Conservation (phyloP, 1,284 basidiomycete species). For the Termitomyces sp. region DNA sequence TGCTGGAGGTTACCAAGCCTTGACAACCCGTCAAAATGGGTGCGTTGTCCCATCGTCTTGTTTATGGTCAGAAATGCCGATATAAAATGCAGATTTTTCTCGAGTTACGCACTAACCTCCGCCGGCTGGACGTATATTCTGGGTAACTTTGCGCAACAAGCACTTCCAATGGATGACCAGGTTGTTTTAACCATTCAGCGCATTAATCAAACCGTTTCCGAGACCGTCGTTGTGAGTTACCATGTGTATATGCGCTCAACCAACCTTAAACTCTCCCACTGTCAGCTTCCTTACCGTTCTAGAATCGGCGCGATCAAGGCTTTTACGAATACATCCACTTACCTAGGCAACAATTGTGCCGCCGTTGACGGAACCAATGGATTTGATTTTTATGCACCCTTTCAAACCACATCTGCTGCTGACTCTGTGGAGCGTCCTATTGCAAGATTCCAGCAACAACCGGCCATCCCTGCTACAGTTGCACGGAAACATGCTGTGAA, state of each 20-base stretch:
- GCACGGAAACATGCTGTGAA: conserved; percentile 42
- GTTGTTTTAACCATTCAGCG: conserved; percentile 47
- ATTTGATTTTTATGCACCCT: conserved; percentile 33
- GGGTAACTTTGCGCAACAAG: conserved; percentile 59
- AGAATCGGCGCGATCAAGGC: conserved; percentile 39
- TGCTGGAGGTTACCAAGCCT: conserved; percentile 40
- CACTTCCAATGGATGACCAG: conserved; percentile 48
- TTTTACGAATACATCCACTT: conserved; percentile 49
- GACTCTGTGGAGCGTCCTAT: conserved; percentile 18
- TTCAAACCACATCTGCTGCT: conserved; percentile 7
- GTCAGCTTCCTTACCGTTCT: conserved; percentile 55
- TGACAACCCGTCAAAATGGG: conserved; percentile 48
- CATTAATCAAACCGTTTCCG: conserved; percentile 34
- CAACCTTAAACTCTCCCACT: not conserved
- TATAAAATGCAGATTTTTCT: conserved; percentile 34
- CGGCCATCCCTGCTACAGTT: conserved; percentile 29
- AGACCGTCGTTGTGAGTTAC: conserved; percentile 26
- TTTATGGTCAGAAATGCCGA: not conserved
- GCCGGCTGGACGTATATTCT: conserved; percentile 52
- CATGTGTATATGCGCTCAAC: not conserved
- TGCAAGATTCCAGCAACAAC: conserved; percentile 45
- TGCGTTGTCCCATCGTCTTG: conserved; percentile 16
- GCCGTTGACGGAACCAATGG: conserved; percentile 50
- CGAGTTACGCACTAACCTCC: conserved; percentile 35
- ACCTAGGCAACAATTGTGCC: conserved; percentile 49